These are phyloP conservation scores for Cyclotella atomus DNA, from an alignment of 108 stramenopile species.

Conservation along the genomic window DNA sequence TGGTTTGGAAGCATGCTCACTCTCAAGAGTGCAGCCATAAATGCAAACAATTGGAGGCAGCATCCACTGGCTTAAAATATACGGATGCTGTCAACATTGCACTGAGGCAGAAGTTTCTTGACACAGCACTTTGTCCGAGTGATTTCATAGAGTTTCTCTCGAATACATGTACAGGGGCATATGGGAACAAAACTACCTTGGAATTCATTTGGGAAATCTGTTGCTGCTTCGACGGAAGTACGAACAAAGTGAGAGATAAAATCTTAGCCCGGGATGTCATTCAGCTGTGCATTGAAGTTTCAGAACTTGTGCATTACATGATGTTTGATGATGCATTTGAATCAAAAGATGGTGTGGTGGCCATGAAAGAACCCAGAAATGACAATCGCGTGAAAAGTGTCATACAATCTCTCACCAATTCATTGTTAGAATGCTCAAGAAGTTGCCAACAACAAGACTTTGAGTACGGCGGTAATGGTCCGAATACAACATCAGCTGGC, in stretches of 20 bases:
- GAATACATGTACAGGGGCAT: conserved; percentile 14
- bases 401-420: conserved; percentile 28
- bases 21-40: neutral
- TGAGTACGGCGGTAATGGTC: conserved; percentile 15
- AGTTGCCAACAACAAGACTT: conserved; percentile 4
- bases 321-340: conserved; percentile 23
- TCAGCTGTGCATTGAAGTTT: conserved; percentile 24
- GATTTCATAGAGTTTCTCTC: conserved; percentile 28
- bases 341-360: neutral
- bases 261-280: conserved; percentile 21
- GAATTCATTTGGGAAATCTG: conserved; percentile 34
- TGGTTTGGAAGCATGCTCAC: conserved; percentile 10
- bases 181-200: conserved; percentile 10
- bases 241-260: neutral
- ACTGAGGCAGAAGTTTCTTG: conserved; percentile 14
- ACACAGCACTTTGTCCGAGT: neutral
- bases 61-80: conserved; percentile 2
- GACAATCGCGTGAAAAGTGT: neutral
- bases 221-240: neutral
- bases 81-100: conserved; percentile 1
- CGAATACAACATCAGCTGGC: conserved; percentile 5
- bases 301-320: conserved; percentile 27
- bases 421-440: conserved; percentile 35
- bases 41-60: conserved; percentile 25
- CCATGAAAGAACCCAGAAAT: conserved; percentile 12